Evolutionary conservation across 805 yeast genomes (phyloP).

Genomic region (Suhomyces emberorum): DNA sequence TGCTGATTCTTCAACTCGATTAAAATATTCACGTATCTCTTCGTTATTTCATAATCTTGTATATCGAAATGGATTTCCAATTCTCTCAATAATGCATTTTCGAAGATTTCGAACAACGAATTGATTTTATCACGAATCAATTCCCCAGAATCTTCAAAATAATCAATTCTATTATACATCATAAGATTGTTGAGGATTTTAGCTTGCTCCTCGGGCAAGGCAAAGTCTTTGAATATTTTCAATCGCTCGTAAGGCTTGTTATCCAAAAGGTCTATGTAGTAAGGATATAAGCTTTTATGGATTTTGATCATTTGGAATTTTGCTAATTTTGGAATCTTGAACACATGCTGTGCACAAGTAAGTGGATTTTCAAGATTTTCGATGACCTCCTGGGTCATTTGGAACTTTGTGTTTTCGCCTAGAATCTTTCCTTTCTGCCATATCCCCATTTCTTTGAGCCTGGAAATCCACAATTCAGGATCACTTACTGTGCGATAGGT

Average conservation of each 20-base stretch:
- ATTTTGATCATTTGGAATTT: constrained; percentile 38
- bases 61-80: constrained; percentile 56
- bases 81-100: constrained; percentile 66
- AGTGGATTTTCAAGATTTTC: constrained; percentile 23
- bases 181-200: constrained; percentile 39
- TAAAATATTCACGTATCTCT: constrained; percentile 33
- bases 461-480: constrained; percentile 38
- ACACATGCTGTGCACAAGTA: constrained; percentile 29
- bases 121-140: constrained; percentile 42
- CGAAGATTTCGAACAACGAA: constrained; percentile 63
- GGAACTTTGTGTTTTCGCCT: not conserved
- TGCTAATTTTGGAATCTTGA: constrained; percentile 29
- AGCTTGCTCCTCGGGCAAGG: constrained; percentile 53
- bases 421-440: constrained; percentile 29
- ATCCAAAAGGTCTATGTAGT: constrained; percentile 44
- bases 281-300: constrained; percentile 36
- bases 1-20: constrained; percentile 38
- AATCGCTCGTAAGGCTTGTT: constrained; percentile 42
- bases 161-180: constrained; percentile 36
- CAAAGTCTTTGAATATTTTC: constrained; percentile 43
- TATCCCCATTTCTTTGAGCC: constrained; percentile 32
- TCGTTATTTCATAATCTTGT: constrained; percentile 41
- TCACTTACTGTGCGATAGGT: constrained; percentile 37
- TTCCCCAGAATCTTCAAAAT: constrained; percentile 25
- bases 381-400: not conserved